Conservation (phyloP, 1,284 basidiomycete genomes). For the Peniophora sp. region DNA sequence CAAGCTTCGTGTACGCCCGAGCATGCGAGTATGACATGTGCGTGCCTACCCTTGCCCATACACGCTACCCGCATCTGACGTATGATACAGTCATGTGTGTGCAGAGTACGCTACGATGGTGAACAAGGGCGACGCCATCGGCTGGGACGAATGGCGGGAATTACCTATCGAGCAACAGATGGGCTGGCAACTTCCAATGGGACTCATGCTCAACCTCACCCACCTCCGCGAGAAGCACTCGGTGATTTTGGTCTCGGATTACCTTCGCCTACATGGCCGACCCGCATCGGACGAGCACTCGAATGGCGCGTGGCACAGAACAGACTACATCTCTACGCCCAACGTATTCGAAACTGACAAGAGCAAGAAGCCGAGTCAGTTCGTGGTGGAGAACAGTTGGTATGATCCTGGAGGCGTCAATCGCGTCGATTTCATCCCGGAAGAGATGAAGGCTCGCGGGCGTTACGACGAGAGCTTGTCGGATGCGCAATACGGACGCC, state of each 20-base stretch:
- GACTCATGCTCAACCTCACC: conserved; percentile 38
- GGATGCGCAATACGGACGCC: conserved; percentile 12
- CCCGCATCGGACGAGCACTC: conserved; percentile 23
- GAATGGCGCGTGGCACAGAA: conserved; percentile 28
- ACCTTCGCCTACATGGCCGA: conserved; percentile 30
- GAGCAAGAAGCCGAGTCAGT: conserved; percentile 18
- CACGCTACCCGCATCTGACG: not conserved
- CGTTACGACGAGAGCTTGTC: conserved; percentile 13
- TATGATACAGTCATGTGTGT: conserved; percentile 9
- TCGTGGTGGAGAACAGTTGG: conserved; percentile 27
- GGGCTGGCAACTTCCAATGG: conserved; percentile 30
- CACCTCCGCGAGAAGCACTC: conserved; percentile 28
- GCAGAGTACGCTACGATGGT: conserved; percentile 13
- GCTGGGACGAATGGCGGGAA: conserved; percentile 29
- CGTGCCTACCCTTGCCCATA: not conserved
- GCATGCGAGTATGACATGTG: conserved; percentile 22
- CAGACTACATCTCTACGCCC: conserved; percentile 16
- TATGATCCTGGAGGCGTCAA: conserved; percentile 26
- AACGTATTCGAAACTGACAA: conserved; percentile 11
- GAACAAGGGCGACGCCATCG: conserved; percentile 18
- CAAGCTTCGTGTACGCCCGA: conserved; percentile 31
- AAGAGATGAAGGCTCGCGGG: conserved; percentile 24
- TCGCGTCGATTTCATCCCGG: conserved; percentile 28
- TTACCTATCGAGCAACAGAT: conserved; percentile 33
- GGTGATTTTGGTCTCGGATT: conserved; percentile 32